A percentile compares a stretch with the other conserved stretches of the same genome.
Evolutionary conservation across 2,329 filamentous ascomycete genomes (phyloP).

Genomic region (Pyrenochaeta sp.): DNA sequence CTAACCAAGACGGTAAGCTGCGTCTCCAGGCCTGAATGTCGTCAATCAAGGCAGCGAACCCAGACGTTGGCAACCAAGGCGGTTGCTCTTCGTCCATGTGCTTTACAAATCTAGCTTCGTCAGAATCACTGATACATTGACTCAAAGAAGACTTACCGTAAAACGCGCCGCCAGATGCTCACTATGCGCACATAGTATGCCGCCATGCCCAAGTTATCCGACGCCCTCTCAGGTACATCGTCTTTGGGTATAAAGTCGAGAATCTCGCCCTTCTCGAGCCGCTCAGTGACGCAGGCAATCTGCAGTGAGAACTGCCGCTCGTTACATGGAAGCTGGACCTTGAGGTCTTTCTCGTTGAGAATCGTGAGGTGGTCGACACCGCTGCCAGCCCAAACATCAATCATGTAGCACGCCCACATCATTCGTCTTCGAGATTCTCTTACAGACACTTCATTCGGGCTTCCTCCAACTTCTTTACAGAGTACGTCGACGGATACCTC

Average conservation of each 20-base stretch:
- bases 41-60: conserved; percentile 33
- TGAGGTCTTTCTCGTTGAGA: conserved; percentile 41
- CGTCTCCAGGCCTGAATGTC: conserved; percentile 38
- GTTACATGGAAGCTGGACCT: conserved; percentile 43
- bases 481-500: conserved; percentile 36
- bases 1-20: conserved; percentile 40
- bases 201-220: conserved; percentile 42
- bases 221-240: conserved; percentile 36
- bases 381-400: conserved; percentile 45
- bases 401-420: conserved; percentile 47
- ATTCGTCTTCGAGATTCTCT: conserved; percentile 39
- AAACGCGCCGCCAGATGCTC: conserved; percentile 40
- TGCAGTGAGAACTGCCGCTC: conserved; percentile 42
- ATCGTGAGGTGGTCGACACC: conserved; percentile 44
- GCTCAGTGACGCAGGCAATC: conserved; percentile 39
- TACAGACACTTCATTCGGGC: conserved; percentile 38
- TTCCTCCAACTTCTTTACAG: conserved; percentile 33
- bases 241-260: conserved; percentile 32
- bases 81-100: conserved; percentile 41
- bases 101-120: conserved; percentile 33
- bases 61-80: conserved; percentile 36
- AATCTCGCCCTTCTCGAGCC: conserved; percentile 31
- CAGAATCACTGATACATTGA: neutral
- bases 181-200: conserved; percentile 43
- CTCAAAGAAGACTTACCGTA: conserved; percentile 24